Conservation (phyloP, 331 rosid species). For the Malus hybrid region DNA sequence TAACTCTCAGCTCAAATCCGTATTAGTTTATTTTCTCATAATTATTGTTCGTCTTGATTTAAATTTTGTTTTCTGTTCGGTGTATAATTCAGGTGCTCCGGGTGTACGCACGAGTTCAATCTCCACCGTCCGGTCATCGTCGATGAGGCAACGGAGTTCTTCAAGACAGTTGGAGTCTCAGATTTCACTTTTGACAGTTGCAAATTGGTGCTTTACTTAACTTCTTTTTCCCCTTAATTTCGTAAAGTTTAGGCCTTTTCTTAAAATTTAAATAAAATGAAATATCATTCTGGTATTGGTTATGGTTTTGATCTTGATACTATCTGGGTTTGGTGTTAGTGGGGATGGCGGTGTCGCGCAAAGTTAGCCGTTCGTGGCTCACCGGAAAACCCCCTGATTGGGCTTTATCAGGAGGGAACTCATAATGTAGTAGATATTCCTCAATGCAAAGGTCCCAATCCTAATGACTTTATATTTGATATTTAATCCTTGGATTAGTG, state of each 20-base stretch:
- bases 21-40: neutral
- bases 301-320: neutral
- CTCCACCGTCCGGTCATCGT: slow-evolving; percentile 74
- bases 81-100: slow-evolving; percentile 65
- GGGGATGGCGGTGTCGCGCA: too few species aligned
- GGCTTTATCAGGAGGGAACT: slow-evolving; percentile 83
- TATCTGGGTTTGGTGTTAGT: too few species aligned
- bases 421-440: slow-evolving; percentile 83
- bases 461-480: neutral
- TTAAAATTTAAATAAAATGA: neutral
- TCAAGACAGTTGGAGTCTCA: slow-evolving; percentile 38
- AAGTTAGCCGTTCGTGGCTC: too few species aligned
- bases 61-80: neutral
- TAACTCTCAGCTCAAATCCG: neutral
- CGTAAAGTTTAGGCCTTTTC: neutral
- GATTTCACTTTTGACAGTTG: slow-evolving; percentile 71
- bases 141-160: slow-evolving; percentile 72
- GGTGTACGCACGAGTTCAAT: slow-evolving; percentile 74
- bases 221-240: neutral
- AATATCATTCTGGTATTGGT: neutral
- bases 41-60: neutral
- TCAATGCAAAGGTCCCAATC: slow-evolving; percentile 50
- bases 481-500: too few species aligned
- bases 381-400: slow-evolving; percentile 45
- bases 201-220: slow-evolving; percentile 37